Conservation (phyloP, 2,329 filamentous ascomycete species). For the Botrytis tulipae region DNA sequence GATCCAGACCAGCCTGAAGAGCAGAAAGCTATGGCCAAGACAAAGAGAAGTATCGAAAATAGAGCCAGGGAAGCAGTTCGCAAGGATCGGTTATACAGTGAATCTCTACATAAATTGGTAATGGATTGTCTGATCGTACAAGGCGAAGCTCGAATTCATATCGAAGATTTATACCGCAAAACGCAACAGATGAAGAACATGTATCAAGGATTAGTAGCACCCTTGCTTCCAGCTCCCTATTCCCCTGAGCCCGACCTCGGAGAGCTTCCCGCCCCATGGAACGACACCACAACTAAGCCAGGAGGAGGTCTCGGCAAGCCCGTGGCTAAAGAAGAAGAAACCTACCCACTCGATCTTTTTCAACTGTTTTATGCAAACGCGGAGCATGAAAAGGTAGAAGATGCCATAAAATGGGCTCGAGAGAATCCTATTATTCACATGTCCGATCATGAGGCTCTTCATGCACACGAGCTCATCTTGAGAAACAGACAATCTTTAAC, state of each 20-base stretch:
- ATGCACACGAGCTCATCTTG: not conserved
- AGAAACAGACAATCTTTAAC: not conserved
- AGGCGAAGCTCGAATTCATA: not conserved
- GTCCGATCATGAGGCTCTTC: not conserved
- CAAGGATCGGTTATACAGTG: not conserved
- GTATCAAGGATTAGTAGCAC: not conserved
- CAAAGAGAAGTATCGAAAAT: not conserved
- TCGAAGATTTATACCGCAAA: not conserved
- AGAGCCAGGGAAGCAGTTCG: not conserved
- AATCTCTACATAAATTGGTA: not conserved
- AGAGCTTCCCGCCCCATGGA: not conserved
- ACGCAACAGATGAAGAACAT: not conserved
- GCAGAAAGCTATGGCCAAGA: not conserved
- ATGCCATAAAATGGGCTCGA: not conserved
- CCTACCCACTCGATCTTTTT: not conserved
- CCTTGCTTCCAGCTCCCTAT: not conserved
- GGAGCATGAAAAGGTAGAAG: not conserved
- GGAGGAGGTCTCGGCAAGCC: not conserved
- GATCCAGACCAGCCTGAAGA: not conserved
- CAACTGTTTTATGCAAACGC: not conserved
- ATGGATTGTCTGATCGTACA: slow-evolving; percentile 16
- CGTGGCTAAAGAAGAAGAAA: not conserved
- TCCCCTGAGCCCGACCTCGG: not conserved
- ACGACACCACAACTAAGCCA: not conserved
- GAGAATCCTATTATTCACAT: not conserved